phyloP scores from a whole-genome alignment of 345 rosid genomes.

The Adansonia digitata region DNA sequence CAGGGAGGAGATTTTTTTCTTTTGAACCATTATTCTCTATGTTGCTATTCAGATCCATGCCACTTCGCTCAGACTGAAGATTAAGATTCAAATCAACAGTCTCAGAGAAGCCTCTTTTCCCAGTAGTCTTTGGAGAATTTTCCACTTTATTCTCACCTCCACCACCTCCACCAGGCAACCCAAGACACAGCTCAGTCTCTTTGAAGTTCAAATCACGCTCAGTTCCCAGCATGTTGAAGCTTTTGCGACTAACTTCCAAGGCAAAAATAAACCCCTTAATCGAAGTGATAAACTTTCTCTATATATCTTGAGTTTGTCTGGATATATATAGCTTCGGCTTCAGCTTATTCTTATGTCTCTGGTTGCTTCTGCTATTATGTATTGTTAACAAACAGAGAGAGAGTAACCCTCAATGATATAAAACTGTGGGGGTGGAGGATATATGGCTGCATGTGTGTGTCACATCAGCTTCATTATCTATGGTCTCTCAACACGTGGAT shows the following conservation, averaged over 20 bases:
- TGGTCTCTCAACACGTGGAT: conserved; percentile 30
- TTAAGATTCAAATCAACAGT: conserved; percentile 75
- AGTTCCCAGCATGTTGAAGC: conserved; percentile 25
- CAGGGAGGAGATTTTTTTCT: conserved; percentile 30
- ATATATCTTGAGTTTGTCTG: not conserved
- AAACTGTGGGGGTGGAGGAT: conserved; percentile 21
- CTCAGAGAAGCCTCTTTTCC: conserved; percentile 74
- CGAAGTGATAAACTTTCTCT: too few species aligned
- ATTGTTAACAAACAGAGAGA: not conserved
- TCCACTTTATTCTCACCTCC: conserved; percentile 29
- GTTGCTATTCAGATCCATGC: conserved; percentile 38
- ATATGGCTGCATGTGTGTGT: conserved; percentile 37
- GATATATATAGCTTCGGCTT: not conserved
- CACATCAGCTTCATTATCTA: conserved; percentile 16
- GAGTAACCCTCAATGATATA: conserved; percentile 30
- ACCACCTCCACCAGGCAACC: conserved; percentile 49
- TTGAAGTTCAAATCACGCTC: conserved; percentile 37
- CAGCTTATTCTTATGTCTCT: not conserved
- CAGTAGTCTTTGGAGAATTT: conserved; percentile 29
- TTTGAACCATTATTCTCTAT: conserved; percentile 23
- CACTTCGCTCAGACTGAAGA: conserved; percentile 36
- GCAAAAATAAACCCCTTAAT: too few species aligned
- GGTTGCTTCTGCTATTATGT: conserved; percentile 6
- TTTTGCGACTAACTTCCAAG: conserved; percentile 21
- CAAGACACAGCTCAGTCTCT: conserved; percentile 75